phyloP scores from a whole-genome alignment of 2,329 filamentous ascomycete species.

The Pseudocercospora fuligena region DNA sequence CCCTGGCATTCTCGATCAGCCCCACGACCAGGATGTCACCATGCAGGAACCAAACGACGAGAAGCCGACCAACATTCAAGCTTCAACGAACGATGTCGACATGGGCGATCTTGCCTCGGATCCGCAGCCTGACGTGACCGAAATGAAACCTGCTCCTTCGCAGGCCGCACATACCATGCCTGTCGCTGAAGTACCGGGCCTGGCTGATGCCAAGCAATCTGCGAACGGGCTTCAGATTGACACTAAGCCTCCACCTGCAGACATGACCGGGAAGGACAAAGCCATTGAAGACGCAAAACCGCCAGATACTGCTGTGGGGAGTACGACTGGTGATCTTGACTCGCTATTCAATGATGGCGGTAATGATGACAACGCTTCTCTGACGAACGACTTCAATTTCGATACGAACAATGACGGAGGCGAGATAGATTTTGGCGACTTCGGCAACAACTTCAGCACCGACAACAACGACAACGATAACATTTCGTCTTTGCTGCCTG shows the following conservation, averaged over 20 bases:
- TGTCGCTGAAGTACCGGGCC: not conserved
- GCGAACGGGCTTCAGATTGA: conserved; percentile 23
- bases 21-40: conserved; percentile 12
- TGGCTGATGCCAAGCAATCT: conserved; percentile 11
- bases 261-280: conserved; percentile 19
- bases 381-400: conserved; percentile 29
- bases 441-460: conserved; percentile 30
- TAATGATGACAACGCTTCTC: conserved; percentile 24
- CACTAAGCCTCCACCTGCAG: conserved; percentile 15
- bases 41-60: conserved; percentile 13
- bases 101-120: conserved; percentile 6
- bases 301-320: conserved; percentile 35
- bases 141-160: conserved; percentile 13
- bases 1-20: not conserved
- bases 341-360: conserved; percentile 41
- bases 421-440: conserved; percentile 44
- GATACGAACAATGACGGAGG: conserved; percentile 18
- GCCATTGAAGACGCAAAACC: conserved; percentile 29
- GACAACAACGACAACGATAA: conserved; percentile 36
- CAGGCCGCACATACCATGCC: conserved; percentile 8
- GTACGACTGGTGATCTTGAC: conserved; percentile 39
- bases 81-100: conserved; percentile 12
- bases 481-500: conserved; percentile 46
- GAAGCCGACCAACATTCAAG: conserved; percentile 2
- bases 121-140: conserved; percentile 10